These are phyloP conservation scores for Vigna unguiculata DNA, from an alignment of 306 rosid genomes.

Conservation along the genomic window DNA sequence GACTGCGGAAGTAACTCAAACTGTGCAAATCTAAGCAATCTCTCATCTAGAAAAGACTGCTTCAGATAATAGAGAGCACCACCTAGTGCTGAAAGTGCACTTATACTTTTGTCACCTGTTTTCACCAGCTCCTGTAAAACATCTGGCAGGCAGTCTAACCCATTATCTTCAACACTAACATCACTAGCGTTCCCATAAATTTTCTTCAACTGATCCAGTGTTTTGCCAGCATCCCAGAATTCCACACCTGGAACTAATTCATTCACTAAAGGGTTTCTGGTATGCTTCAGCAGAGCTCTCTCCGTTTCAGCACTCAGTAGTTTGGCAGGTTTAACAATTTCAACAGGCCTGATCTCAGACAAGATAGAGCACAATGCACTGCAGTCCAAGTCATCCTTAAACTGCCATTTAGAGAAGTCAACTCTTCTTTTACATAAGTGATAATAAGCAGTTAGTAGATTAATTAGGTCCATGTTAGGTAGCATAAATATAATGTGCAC, in stretches of 20 bases:
- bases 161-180: conserved; percentile 53
- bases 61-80: conserved; percentile 90
- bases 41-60: conserved; percentile 89
- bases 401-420: conserved; percentile 58
- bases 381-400: conserved; percentile 86
- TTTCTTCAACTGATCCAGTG: conserved; percentile 60
- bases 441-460: conserved; percentile 33
- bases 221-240: conserved; percentile 87
- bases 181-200: conserved; percentile 53
- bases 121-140: conserved; percentile 71
- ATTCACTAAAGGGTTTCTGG: conserved; percentile 88
- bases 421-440: background rate
- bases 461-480: background rate
- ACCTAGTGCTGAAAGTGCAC: conserved; percentile 97
- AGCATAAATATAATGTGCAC: conserved; percentile 15
- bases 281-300: conserved; percentile 70
- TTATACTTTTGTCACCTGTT: conserved; percentile 59
- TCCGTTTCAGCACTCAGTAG: conserved; percentile 87
- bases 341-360: conserved; percentile 95
- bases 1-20: conserved; percentile 85
- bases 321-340: conserved; percentile 86
- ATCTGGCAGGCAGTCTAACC: conserved; percentile 63
- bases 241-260: conserved; percentile 82
- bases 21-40: conserved; percentile 84
- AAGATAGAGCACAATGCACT: conserved; percentile 78